phyloP scores from a whole-genome alignment of 2,329 filamentous ascomycete species.

The Claviceps sp. region DNA sequence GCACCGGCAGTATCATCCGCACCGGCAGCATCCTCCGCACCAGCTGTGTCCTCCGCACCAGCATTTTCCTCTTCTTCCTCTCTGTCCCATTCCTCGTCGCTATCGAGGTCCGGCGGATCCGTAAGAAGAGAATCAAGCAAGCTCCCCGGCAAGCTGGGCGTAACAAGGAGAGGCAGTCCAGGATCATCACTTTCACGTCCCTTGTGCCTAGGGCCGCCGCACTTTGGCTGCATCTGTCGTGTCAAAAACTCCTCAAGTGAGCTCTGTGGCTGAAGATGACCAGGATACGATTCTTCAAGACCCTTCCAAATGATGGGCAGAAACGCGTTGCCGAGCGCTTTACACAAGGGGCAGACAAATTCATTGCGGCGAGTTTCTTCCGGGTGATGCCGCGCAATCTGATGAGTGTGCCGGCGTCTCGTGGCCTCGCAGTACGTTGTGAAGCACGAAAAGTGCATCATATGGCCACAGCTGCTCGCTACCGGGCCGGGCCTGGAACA shows the following conservation, averaged over 20 bases:
- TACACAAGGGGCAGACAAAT: slow-evolving; percentile 93
- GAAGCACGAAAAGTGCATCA: slow-evolving; percentile 97
- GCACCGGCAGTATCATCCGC: no score
- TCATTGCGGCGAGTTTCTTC: slow-evolving; percentile 69
- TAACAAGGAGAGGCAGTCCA: slow-evolving; percentile 17
- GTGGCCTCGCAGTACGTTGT: slow-evolving; percentile 82
- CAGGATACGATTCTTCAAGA: slow-evolving; percentile 71
- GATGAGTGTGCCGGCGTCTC: slow-evolving; percentile 68
- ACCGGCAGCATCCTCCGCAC: no score
- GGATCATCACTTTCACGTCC: slow-evolving; percentile 20
- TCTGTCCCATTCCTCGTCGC: slow-evolving; percentile 13
- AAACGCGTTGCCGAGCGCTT: slow-evolving; percentile 90
- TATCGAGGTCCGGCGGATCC: slow-evolving; percentile 18
- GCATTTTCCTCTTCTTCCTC: no score
- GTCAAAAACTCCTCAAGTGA: slow-evolving; percentile 59
- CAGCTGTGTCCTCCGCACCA: no score
- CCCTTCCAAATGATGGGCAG: slow-evolving; percentile 92
- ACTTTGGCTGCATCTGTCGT: slow-evolving; percentile 35
- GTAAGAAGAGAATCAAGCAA: slow-evolving; percentile 22
- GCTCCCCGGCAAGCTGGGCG: slow-evolving; percentile 25
- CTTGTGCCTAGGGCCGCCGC: slow-evolving; percentile 27
- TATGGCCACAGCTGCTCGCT: slow-evolving; percentile 85
- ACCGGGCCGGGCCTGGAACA: slow-evolving; percentile 62
- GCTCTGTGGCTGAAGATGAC: slow-evolving; percentile 46
- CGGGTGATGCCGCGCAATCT: slow-evolving; percentile 89